Evolutionary conservation across 306 rosid species (phyloP), one percentile per base, ranked within the genome.

Genomic region (Nissolia schottii): DNA sequence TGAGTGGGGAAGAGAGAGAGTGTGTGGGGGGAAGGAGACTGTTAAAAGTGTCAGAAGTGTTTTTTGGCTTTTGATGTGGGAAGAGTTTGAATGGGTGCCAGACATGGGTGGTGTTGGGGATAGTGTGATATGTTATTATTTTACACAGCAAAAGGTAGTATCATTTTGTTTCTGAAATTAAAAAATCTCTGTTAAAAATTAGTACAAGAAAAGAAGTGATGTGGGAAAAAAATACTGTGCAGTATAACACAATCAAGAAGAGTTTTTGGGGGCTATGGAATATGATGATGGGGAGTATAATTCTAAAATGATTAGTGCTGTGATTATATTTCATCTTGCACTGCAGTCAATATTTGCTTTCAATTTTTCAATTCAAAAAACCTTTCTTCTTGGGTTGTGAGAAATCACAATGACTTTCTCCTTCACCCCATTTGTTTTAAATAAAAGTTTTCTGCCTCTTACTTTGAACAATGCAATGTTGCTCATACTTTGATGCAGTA

Each of bases 231-330:
- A 71, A 24, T 9, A 50, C 15, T 19, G 1, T 25, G 35, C 24
- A 38, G 78, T 6, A n/a, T n/a, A 35, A 7, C 61, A 41, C 67
- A 59, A 73, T 32, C 76, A 53, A 40, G 49, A 71, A 54, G 4
- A 59, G 38, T 67, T 34, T 29, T 62, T 62, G 77, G 82, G 78
- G 51, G 77, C 43, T 53, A 58, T 61, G 82, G 64, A 58, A 49
- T 40, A 80, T 77, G 70, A 88, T 88, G 96, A 93, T 93, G 97
- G 93, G 70, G 66, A 75, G 82, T 93, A 90, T 93, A 72, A 93
- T 93, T 93, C 84, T 84, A 82, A 87, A 90, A 93, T 93, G 96
- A 93, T 93, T 88, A 87, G 79, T 63, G 79, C 64, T 43, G 57
- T 80, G 92, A 86, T 85, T 85, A 87, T n/a, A n/a, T n/a, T n/a